phyloP scores from a whole-genome alignment of 2,329 filamentous ascomycete species.

The Phaeosphaeriaceae sp. region DNA sequence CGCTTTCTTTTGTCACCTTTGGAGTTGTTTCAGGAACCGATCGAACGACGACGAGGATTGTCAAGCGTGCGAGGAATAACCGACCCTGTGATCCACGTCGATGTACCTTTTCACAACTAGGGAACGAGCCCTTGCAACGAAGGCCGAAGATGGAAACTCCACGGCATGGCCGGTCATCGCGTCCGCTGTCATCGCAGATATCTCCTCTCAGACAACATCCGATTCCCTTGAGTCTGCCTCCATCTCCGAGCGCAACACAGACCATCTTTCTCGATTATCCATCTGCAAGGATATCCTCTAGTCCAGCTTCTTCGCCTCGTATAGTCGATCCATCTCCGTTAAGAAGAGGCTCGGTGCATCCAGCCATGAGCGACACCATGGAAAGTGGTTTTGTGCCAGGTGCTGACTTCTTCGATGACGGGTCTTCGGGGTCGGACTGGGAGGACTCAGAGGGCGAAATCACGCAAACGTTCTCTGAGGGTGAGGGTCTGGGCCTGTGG shows the following conservation, averaged over 20 bases:
- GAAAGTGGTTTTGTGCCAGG: slow-evolving; percentile 24
- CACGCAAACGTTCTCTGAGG: slow-evolving; percentile 19
- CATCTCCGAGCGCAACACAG: slow-evolving; percentile 22
- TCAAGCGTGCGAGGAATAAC: slow-evolving; percentile 6
- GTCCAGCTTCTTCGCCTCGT: slow-evolving; percentile 37
- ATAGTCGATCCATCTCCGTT: slow-evolving; percentile 30
- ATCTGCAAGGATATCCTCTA: slow-evolving; percentile 36
- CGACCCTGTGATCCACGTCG: not conserved
- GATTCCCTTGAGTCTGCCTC: slow-evolving; percentile 11
- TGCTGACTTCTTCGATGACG: slow-evolving; percentile 40
- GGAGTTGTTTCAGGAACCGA: slow-evolving; percentile 17
- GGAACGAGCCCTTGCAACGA: not conserved
- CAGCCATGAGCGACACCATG: slow-evolving; percentile 34
- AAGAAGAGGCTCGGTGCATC: slow-evolving; percentile 31
- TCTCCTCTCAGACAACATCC: slow-evolving; percentile 20
- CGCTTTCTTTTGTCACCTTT: slow-evolving; percentile 7
- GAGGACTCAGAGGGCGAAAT: slow-evolving; percentile 29
- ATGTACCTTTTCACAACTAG: not conserved
- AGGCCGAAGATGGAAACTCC: slow-evolving; percentile 11
- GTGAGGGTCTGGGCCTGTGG: slow-evolving; percentile 8
- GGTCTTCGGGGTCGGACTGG: slow-evolving; percentile 32
- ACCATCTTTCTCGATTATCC: slow-evolving; percentile 34
- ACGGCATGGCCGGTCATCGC: not conserved
- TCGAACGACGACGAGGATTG: not conserved
- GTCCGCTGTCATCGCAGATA: slow-evolving; percentile 1